Conservation (phyloP, 257 asterid species). For the Solanum phureja region DNA sequence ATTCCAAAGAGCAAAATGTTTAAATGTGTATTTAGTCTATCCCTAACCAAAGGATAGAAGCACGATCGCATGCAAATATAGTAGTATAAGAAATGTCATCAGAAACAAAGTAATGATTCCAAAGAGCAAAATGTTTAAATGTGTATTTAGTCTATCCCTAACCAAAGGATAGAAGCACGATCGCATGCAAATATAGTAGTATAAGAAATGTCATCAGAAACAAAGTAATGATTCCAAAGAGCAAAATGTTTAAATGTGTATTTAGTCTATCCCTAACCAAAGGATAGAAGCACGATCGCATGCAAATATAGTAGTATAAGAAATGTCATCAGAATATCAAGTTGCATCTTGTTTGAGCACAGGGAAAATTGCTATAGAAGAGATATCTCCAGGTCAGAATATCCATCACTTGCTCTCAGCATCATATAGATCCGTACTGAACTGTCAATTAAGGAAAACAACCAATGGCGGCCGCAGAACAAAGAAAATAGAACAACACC, state of each 20-base stretch:
- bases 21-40: too few species aligned
- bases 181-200: too few species aligned
- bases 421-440: slow-evolving; percentile 28
- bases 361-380: neutral
- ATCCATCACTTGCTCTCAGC: slow-evolving; percentile 31
- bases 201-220: too few species aligned
- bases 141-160: too few species aligned
- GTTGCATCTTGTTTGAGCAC: neutral
- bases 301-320: neutral
- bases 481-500: neutral
- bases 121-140: too few species aligned
- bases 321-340: neutral
- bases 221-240: neutral
- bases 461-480: neutral
- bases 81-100: too few species aligned
- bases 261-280: neutral
- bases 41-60: too few species aligned
- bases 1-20: too few species aligned
- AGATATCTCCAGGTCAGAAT: neutral
- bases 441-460: slow-evolving; percentile 16
- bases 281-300: neutral
- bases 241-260: neutral
- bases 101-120: too few species aligned
- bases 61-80: too few species aligned
- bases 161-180: too few species aligned